phyloP scores from a whole-genome alignment of 1,284 basidiomycete species.

The Porogramme epimiltina region DNA sequence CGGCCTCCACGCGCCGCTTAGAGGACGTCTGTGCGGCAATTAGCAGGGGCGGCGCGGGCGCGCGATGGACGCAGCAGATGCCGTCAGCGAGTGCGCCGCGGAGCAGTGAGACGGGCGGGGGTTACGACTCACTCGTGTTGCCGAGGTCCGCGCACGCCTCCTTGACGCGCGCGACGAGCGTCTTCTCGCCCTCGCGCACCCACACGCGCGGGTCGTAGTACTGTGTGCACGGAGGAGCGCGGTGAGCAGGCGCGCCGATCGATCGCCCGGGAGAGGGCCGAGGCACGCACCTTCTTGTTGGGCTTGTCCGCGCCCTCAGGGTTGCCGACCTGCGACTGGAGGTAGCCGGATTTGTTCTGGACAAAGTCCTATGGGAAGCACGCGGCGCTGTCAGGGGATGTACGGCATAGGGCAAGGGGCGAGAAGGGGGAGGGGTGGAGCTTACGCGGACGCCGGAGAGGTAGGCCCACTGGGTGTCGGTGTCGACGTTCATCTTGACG shows the following conservation, averaged over 20 bases:
- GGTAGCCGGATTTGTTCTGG: constrained; percentile 81
- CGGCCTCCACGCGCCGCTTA: constrained; percentile 16
- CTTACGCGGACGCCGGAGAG: constrained; percentile 82
- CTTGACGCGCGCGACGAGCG: constrained; percentile 85
- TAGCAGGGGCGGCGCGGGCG: too few relatives aligned
- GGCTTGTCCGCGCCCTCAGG: constrained; percentile 93
- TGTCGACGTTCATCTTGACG: constrained; percentile 97
- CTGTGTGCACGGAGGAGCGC: constrained; percentile 42
- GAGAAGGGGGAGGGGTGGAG: constrained; percentile 3
- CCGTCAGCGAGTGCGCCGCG: not conserved
- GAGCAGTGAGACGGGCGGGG: too few relatives aligned
- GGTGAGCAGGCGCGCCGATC: not conserved
- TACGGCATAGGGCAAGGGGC: not conserved
- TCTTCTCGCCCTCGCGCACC: constrained; percentile 99
- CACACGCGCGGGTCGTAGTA: constrained; percentile 95
- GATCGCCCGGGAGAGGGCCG: not conserved
- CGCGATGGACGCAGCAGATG: not conserved
- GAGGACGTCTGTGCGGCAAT: constrained; percentile 14
- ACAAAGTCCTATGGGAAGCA: constrained; percentile 71
- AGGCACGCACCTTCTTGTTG: constrained; percentile 85
- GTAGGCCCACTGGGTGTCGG: constrained; percentile 94
- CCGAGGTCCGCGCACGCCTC: constrained; percentile 91
- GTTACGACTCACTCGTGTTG: constrained; percentile 62
- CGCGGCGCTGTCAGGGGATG: too few relatives aligned
- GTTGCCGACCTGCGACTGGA: constrained; percentile 89